Base-by-base conservation (phyloP, 2,329 filamentous ascomycete species). In the Hymenoscyphus salicellus region DNA sequence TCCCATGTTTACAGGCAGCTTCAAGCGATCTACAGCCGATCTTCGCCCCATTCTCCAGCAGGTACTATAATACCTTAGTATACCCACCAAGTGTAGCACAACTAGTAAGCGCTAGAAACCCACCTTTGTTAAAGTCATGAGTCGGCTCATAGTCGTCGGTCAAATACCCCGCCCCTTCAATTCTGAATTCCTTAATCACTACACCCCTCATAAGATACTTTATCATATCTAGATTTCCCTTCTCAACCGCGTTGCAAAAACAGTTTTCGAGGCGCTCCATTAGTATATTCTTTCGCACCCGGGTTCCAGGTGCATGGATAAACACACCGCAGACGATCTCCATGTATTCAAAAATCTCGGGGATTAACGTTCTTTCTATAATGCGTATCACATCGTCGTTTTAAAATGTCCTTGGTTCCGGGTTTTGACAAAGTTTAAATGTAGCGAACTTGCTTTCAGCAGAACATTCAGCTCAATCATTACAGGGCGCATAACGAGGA, bases 281-380 rank as follows among this genome's bases (percentile, higher is more conserved):
- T 20, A 57, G 23, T 16, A n/a, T n/a, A 23, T 46, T 46, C 41
- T 57, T 57, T 26, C 28, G 28, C 41, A 20, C n/a, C 41, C 17
- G n/a, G 20, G 41, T 20, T 30, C 55, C 32, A 14, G 55, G 28
- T 11, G 14, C 11, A 20, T 20, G 28, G 3, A 32, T n/a, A 16
- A 36, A 16, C 28, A 11, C 10, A 33, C 32, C 55, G 55, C 32
- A 30, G 55, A 17, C 55, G 28, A 57, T 33, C 16, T 57, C 28
- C 23, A 32, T n/a, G 55, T 36, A 36, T 16, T 57, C 55, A 6
- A 57, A 57, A n/a, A 57, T 57, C 55, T 57, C 55, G 5, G 55
- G 28, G 55, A 28, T 57, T 6, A 36, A 33, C 14, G 16, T 36
- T 20, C 28, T 57, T 30, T 57, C 28, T 33, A 57, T 57, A 17